A percentile compares a stretch with the other conserved stretches of the same genome.
phyloP scores from a whole-genome alignment of 257 asterid species.

The Euphrasia confusa region DNA sequence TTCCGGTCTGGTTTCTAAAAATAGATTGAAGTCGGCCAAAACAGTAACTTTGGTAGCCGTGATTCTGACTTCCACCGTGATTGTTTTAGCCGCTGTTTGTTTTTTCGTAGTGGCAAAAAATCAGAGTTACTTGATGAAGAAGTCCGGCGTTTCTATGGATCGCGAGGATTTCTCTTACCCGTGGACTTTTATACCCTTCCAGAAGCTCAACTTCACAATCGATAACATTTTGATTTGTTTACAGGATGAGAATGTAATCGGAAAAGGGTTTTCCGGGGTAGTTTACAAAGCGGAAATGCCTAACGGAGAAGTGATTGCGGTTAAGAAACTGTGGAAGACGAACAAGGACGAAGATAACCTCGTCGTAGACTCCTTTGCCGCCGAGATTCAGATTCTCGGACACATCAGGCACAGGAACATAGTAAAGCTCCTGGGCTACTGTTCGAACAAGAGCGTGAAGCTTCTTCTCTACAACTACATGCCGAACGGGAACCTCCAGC shows the following conservation, averaged over 20 bases:
- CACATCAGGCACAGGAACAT: slow-evolving; percentile 92
- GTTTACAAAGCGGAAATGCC: slow-evolving; percentile 81
- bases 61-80: slow-evolving; percentile 41
- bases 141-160: slow-evolving; percentile 33
- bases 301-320: slow-evolving; percentile 73
- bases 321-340: slow-evolving; percentile 88
- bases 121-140: slow-evolving; percentile 37
- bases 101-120: slow-evolving; percentile 42
- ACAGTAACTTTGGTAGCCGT: slow-evolving; percentile 51
- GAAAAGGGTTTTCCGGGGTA: slow-evolving; percentile 92
- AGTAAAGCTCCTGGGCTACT: slow-evolving; percentile 77
- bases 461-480: slow-evolving; percentile 82
- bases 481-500: slow-evolving; percentile 81
- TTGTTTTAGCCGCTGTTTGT: slow-evolving; percentile 54
- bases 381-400: slow-evolving; percentile 90
- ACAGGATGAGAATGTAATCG: slow-evolving; percentile 71
- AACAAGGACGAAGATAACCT: slow-evolving; percentile 66
- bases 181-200: slow-evolving; percentile 89
- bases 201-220: slow-evolving; percentile 59
- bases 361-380: slow-evolving; percentile 66
- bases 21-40: slow-evolving; percentile 44
- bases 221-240: slow-evolving; percentile 71
- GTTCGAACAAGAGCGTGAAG: slow-evolving; percentile 75
- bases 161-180: slow-evolving; percentile 79
- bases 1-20: slow-evolving; percentile 33